These are phyloP conservation scores for Beverwykella pulmonaria DNA, from an alignment of 495 filamentous ascomycete genomes.

Conservation along the genomic window DNA sequence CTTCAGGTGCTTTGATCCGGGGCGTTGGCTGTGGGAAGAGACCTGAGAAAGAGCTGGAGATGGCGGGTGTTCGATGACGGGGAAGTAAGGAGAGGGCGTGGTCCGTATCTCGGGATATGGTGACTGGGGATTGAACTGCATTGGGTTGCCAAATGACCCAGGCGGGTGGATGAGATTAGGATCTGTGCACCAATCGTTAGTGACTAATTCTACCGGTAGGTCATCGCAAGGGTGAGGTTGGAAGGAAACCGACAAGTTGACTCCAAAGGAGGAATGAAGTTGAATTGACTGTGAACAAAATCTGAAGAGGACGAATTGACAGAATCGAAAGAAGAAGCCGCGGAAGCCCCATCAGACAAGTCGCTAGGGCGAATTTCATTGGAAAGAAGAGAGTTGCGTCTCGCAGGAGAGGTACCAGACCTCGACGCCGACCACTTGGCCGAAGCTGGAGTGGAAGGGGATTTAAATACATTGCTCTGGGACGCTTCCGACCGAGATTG, in stretches of 20 bases:
- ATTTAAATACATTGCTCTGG: conserved; percentile 49
- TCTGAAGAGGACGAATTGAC: conserved; percentile 47
- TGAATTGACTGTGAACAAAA: conserved; percentile 63
- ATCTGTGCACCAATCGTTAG: conserved; percentile 49
- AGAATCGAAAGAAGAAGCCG: conserved; percentile 36
- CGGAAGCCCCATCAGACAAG: conserved; percentile 8
- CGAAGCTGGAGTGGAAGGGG: conserved; percentile 55
- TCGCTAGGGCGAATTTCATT: conserved; percentile 31
- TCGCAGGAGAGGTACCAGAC: conserved; percentile 18
- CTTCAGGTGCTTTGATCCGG: conserved; percentile 37
- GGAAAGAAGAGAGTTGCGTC: conserved; percentile 39
- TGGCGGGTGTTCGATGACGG: conserved; percentile 42
- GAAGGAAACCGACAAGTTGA: conserved; percentile 66
- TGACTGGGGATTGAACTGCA: conserved; percentile 36
- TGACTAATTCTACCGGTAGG: conserved; percentile 13
- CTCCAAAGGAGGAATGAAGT: conserved; percentile 63
- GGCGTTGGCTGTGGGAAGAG: conserved; percentile 37
- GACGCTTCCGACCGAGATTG: conserved; percentile 11
- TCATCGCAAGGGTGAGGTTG: conserved; percentile 34
- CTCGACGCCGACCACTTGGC: conserved; percentile 47
- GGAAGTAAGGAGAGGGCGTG: conserved; percentile 40
- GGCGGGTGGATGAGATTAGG: conserved; percentile 61
- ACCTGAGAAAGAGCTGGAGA: conserved; percentile 42
- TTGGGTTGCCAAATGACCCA: conserved; percentile 35
- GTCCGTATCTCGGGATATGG: conserved; percentile 41